These are phyloP conservation scores for Flaveria linearis DNA, from an alignment of 129 eudicot genomes.

Conservation along the genomic window DNA sequence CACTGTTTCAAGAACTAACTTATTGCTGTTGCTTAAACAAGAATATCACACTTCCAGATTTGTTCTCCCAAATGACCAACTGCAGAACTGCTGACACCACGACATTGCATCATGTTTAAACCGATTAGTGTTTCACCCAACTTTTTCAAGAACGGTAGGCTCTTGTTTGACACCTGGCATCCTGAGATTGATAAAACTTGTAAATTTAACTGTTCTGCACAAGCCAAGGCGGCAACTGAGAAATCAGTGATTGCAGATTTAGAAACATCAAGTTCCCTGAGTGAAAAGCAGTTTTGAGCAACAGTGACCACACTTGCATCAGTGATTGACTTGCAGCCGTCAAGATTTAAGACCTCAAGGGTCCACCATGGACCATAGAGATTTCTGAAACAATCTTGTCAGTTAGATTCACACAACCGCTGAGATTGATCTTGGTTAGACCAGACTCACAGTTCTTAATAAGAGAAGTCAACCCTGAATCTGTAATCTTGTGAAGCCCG, in stretches of 20 bases:
- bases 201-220: constrained; percentile 48
- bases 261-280: constrained; percentile 68
- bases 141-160: constrained; percentile 54
- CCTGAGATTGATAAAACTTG: constrained; percentile 57
- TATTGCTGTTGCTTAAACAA: constrained; percentile 37
- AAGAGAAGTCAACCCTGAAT: constrained; percentile 55
- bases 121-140: constrained; percentile 57
- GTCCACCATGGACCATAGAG: constrained; percentile 60
- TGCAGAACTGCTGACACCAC: constrained; percentile 39
- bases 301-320: constrained; percentile 58
- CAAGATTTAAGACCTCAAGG: constrained; percentile 61
- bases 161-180: constrained; percentile 58
- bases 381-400: constrained; percentile 51
- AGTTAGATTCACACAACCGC: constrained; percentile 55
- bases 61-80: constrained; percentile 48
- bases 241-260: constrained; percentile 54
- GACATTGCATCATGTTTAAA: constrained; percentile 57
- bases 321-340: constrained; percentile 58
- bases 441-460: constrained; percentile 50
- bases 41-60: constrained; percentile 68
- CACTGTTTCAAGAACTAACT: constrained; percentile 21
- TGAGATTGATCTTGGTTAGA: constrained; percentile 51
- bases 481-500: constrained; percentile 58
- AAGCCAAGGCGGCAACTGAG: constrained; percentile 64
- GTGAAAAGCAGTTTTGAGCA: constrained; percentile 50